Evolutionary conservation across 2,329 filamentous ascomycete species (phyloP).

Genomic region (Alternaria rosae): DNA sequence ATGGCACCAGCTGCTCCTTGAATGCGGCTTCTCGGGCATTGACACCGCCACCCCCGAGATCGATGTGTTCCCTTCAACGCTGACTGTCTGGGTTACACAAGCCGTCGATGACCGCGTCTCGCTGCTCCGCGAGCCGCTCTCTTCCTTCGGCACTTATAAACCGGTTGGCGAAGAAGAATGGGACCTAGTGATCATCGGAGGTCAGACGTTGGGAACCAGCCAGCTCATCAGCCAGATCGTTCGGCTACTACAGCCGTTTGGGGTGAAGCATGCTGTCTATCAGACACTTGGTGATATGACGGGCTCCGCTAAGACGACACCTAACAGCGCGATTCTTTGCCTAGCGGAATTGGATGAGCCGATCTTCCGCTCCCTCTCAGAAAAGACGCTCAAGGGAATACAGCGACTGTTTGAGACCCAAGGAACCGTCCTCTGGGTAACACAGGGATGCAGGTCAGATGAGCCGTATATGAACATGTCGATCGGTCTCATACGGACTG

Average conservation of each 20-base stretch:
- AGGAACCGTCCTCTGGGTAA: not conserved
- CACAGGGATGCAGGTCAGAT: not conserved
- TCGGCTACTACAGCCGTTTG: not conserved
- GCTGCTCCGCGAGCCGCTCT: conserved; percentile 4
- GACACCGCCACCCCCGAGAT: not conserved
- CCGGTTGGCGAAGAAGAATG: not conserved
- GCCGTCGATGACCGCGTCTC: conserved; percentile 7
- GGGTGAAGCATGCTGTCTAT: conserved; percentile 1
- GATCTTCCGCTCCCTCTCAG: not conserved
- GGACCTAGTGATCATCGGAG: not conserved
- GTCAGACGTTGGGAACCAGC: not conserved
- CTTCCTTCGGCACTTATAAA: not conserved
- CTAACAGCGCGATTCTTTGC: conserved; percentile 6
- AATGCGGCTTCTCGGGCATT: not conserved
- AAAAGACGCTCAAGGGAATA: not conserved
- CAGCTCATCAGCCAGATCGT: not conserved
- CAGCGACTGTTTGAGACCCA: not conserved
- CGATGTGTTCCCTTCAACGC: not conserved
- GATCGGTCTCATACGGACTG: not conserved
- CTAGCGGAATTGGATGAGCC: conserved; percentile 11
- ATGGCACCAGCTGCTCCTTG: conserved; percentile 26
- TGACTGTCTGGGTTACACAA: not conserved
- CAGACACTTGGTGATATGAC: not conserved
- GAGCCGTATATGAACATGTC: not conserved
- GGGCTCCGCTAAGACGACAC: not conserved